Percentiles rank a stretch among this genome's conserved stretches.
Evolutionary conservation across 768 basidiomycete genomes (phyloP).

Genomic region (Cystofilobasidium bisporidii): DNA sequence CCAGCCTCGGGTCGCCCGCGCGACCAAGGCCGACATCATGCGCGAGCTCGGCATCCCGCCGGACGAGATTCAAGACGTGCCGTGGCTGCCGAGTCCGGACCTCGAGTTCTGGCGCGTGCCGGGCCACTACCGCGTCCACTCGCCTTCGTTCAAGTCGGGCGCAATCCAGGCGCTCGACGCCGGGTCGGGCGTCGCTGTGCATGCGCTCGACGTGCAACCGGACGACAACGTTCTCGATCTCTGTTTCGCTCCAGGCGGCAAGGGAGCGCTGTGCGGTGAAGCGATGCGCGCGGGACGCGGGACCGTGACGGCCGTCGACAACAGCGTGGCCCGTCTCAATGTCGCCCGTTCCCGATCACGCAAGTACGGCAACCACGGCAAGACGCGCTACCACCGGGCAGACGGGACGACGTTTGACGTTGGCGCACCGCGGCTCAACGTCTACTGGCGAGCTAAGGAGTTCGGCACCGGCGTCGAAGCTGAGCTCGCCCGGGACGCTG

Average conservation of each 20-base stretch:
- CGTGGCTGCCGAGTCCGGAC: constrained; percentile 13
- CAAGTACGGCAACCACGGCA: background rate
- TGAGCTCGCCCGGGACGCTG: background rate
- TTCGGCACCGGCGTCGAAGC: constrained; percentile 9
- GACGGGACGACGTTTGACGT: constrained; percentile 24
- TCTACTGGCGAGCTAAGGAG: constrained; percentile 10
- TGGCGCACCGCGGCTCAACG: constrained; percentile 7
- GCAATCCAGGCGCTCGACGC: constrained; percentile 25
- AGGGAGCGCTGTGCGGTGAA: constrained; percentile 17
- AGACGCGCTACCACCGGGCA: background rate
- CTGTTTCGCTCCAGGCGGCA: constrained; percentile 25
- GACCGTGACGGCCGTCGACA: constrained; percentile 23
- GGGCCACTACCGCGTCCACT: constrained; percentile 7
- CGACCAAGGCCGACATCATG: constrained; percentile 12
- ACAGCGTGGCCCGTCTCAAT: constrained; percentile 4
- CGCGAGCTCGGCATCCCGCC: constrained; percentile 1
- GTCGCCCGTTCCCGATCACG: background rate
- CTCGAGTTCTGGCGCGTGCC: constrained; percentile 23
- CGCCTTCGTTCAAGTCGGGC: constrained; percentile 3
- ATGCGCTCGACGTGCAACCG: constrained; percentile 15
- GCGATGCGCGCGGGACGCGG: constrained; percentile 6
- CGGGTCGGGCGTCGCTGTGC: constrained; percentile 25
- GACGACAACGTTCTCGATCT: constrained; percentile 27
- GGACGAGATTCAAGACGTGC: background rate
- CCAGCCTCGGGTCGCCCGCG: background rate